phyloP scores from a whole-genome alignment of 345 rosid genomes.

The Citrus sp. region DNA sequence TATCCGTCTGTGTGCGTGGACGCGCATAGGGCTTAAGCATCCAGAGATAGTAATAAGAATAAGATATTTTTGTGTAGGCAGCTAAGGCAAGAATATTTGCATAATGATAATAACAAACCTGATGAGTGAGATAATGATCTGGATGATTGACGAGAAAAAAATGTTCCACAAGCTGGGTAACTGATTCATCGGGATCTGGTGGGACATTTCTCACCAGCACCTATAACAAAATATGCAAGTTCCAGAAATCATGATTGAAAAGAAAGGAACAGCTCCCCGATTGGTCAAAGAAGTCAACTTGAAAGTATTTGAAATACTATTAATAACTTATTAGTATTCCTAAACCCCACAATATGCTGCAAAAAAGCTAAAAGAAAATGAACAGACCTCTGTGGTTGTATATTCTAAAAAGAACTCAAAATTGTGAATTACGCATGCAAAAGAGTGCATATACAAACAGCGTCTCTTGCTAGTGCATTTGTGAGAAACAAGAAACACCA shows the following conservation, averaged over 20 bases:
- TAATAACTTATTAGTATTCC: background rate
- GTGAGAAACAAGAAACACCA: background rate
- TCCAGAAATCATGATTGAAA: slow-evolving; percentile 1
- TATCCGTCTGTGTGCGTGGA: background rate
- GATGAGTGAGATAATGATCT: slow-evolving; percentile 72
- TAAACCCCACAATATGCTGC: background rate
- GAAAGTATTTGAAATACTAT: background rate
- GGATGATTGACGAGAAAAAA: slow-evolving; percentile 93
- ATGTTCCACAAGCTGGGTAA: slow-evolving; percentile 79
- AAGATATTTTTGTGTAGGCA: background rate
- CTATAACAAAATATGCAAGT: slow-evolving; percentile 32
- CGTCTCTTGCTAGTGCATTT: background rate
- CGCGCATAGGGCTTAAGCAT: background rate
- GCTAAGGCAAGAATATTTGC: background rate
- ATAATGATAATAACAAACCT: slow-evolving; percentile 41
- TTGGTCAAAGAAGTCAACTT: background rate
- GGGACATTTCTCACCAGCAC: slow-evolving; percentile 88
- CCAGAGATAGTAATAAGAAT: background rate
- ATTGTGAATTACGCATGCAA: background rate
- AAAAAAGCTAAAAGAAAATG: background rate
- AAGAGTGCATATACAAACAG: background rate
- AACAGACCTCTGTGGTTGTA: background rate
- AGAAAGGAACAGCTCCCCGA: background rate
- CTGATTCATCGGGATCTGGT: slow-evolving; percentile 91
- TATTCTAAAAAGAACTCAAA: background rate